Conservation (phyloP, 345 rosid genomes). For the Eucalyptus leucophloia region DNA sequence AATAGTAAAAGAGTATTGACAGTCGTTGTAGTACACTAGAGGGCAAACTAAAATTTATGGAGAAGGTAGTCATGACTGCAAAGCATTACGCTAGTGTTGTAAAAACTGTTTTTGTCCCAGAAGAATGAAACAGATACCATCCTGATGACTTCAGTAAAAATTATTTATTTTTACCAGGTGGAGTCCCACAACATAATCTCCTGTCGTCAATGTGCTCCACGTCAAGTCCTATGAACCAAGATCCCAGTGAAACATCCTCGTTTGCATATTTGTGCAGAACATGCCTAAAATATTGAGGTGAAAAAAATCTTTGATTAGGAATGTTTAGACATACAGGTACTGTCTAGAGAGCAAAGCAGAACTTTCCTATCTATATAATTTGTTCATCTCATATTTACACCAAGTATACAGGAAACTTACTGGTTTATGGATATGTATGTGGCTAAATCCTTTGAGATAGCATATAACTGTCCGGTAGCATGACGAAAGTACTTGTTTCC, state of each 20-base stretch:
- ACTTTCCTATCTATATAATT: neutral
- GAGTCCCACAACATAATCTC: slow-evolving; percentile 94
- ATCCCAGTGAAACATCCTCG: slow-evolving; percentile 92
- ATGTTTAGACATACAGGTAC: neutral
- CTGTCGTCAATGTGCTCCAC: slow-evolving; percentile 89
- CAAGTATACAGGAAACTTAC: slow-evolving; percentile 26
- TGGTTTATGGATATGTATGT: slow-evolving; percentile 87
- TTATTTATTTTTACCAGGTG: slow-evolving; percentile 58
- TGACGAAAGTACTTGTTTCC: slow-evolving; percentile 98
- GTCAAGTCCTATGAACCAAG: slow-evolving; percentile 98
- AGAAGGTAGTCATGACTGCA: neutral
- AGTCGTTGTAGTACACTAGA: neutral
- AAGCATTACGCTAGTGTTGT: neutral
- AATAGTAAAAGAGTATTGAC: neutral
- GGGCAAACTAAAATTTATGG: neutral
- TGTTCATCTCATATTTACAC: neutral
- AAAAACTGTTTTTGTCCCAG: neutral
- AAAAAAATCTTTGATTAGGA: neutral
- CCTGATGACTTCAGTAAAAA: neutral
- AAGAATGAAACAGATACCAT: neutral
- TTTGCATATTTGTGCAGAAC: slow-evolving; percentile 93
- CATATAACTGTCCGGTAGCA: slow-evolving; percentile 93
- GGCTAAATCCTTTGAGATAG: slow-evolving; percentile 91
- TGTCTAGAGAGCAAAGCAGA: neutral
- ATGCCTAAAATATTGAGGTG: slow-evolving; percentile 38